Conservation (phyloP, 2,329 filamentous ascomycete species). For the Nemania serpens region DNA sequence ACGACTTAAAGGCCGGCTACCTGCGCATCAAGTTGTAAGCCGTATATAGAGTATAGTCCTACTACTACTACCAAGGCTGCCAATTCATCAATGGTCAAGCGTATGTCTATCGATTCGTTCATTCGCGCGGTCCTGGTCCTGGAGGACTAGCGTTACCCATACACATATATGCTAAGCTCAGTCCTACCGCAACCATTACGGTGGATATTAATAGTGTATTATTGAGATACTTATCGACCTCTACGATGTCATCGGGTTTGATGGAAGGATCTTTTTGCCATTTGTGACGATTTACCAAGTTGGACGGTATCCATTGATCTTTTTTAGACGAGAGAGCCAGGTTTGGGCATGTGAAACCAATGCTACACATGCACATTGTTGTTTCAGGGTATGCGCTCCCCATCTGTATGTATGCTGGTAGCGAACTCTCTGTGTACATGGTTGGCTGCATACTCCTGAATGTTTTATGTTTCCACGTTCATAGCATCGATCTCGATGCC, state of each 20-base stretch:
- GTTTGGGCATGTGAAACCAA: constrained; percentile 9
- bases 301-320: not conserved
- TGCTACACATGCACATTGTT: not conserved
- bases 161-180: no score
- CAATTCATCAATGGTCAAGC: not conserved
- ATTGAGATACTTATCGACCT: no score
- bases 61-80: not conserved
- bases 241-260: not conserved
- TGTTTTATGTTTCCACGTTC: not conserved
- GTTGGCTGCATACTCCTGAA: no score
- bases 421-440: no score
- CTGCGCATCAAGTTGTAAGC: not conserved
- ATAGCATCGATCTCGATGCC: not conserved
- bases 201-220: no score
- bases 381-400: constrained; percentile 11
- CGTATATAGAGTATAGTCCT: not conserved
- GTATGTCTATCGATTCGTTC: not conserved
- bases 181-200: no score
- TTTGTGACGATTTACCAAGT: not conserved
- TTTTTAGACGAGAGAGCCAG: not conserved
- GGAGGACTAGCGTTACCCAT: not conserved
- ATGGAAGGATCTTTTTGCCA: not conserved
- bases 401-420: no score
- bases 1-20: no score
- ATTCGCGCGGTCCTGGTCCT: not conserved